Percentiles rank a stretch among this genome's conserved stretches.
These are phyloP conservation scores for Cotoneaster glaucophyllus DNA, from an alignment of 306 rosid species.

Conservation along the genomic window DNA sequence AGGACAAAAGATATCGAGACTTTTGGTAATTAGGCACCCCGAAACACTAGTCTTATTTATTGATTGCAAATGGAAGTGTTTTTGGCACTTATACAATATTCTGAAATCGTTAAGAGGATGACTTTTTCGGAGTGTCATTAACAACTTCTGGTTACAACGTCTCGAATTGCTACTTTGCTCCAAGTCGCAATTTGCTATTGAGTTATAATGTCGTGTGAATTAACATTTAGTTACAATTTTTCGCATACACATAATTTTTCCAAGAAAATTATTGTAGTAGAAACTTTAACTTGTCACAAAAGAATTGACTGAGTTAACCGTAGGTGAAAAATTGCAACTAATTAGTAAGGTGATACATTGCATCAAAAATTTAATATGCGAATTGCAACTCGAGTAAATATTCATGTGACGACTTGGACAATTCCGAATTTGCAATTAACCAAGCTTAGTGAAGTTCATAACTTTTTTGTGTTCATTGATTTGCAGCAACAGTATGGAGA, in stretches of 20 bases:
- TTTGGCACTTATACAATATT: not conserved
- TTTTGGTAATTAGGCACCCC: constrained; percentile 39
- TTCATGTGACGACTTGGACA: not conserved
- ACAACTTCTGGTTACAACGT: too few species aligned
- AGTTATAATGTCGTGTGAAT: too few species aligned
- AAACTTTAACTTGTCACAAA: too few species aligned
- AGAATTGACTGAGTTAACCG: not conserved
- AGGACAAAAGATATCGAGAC: constrained; percentile 21
- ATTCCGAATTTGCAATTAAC: not conserved
- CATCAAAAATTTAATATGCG: not conserved
- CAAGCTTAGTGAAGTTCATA: not conserved
- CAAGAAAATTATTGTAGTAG: too few species aligned
- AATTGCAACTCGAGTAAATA: not conserved
- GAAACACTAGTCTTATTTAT: not conserved
- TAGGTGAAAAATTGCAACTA: not conserved
- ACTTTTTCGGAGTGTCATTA: too few species aligned
- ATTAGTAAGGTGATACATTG: too few species aligned
- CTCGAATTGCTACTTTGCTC: too few species aligned
- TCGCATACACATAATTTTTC: too few species aligned
- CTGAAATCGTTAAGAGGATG: too few species aligned
- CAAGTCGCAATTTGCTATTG: too few species aligned
- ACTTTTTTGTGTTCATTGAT: not conserved
- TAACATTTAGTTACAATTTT: too few species aligned
- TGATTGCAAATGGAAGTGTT: not conserved
- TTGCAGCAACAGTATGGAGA: constrained; percentile 40